A percentile compares a stretch with the other conserved stretches of the same genome.
Evolutionary conservation across 768 basidiomycete genomes (phyloP).

Genomic region (Hemileccinum rubropunctum): DNA sequence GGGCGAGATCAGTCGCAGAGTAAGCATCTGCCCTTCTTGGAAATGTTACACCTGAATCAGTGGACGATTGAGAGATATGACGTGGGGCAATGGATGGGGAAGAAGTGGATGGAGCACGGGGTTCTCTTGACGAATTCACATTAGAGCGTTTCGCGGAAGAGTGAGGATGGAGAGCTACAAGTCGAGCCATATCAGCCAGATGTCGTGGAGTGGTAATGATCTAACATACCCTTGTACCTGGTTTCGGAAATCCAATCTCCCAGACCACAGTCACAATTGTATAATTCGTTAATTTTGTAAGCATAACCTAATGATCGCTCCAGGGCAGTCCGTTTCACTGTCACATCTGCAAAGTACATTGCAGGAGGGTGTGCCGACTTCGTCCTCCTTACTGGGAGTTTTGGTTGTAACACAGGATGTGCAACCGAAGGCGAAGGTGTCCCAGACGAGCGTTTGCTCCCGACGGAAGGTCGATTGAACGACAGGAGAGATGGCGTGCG

Average conservation of each 20-base stretch:
- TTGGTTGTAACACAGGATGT: conserved; percentile 27
- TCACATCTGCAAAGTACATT: conserved; percentile 68
- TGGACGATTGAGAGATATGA: conserved; percentile 68
- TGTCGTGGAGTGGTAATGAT: not conserved
- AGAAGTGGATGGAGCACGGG: conserved; percentile 36
- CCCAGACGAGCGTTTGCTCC: conserved; percentile 25
- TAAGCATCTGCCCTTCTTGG: conserved; percentile 78
- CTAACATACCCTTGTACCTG: conserved; percentile 48
- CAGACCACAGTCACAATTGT: conserved; percentile 71
- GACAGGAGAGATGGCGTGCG: conserved; percentile 64
- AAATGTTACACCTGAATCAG: conserved; percentile 75
- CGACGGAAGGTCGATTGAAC: conserved; percentile 20
- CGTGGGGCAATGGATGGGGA: conserved; percentile 55
- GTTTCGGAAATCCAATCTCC: conserved; percentile 68
- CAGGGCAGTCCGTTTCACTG: conserved; percentile 47
- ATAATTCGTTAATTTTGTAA: conserved; percentile 79
- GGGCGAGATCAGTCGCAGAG: conserved; percentile 70
- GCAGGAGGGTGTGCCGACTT: conserved; percentile 55
- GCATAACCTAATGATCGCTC: conserved; percentile 77
- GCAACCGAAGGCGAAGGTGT: conserved; percentile 32
- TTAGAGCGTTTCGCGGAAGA: conserved; percentile 27
- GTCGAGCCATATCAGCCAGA: conserved; percentile 2
- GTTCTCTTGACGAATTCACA: conserved; percentile 20
- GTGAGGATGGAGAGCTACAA: conserved; percentile 19
- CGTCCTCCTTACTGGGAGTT: conserved; percentile 27